Conservation (phyloP, 2,329 filamentous ascomycete species). For the Esteya vermicola region DNA sequence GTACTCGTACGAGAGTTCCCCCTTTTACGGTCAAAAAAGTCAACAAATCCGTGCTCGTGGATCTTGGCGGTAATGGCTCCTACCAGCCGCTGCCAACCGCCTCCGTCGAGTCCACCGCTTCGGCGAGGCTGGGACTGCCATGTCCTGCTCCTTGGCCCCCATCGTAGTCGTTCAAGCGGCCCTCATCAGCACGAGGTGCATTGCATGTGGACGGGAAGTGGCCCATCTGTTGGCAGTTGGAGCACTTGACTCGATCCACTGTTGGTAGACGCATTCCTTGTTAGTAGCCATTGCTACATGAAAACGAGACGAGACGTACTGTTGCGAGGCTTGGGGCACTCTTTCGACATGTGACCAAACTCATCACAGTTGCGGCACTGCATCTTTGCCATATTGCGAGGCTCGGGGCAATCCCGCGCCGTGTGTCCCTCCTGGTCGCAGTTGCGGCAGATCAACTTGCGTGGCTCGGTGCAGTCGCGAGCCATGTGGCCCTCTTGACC, state of each 20-base stretch:
- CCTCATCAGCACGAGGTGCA: too few relatives aligned
- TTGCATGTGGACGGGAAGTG: conserved; percentile 27
- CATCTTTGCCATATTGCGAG: conserved; percentile 29
- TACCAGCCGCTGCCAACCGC: not conserved
- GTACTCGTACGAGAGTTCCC: too few relatives aligned
- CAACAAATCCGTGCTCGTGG: too few relatives aligned
- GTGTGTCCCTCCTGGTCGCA: conserved; percentile 47
- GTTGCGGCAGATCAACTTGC: conserved; percentile 38
- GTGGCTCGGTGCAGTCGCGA: conserved; percentile 43
- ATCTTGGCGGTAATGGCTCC: too few relatives aligned
- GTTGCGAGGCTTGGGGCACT: conserved; percentile 42
- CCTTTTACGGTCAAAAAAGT: too few relatives aligned
- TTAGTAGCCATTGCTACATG: not conserved
- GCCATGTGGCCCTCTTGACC: conserved; percentile 46
- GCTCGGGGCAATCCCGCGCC: conserved; percentile 44
- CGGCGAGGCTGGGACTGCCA: not conserved
- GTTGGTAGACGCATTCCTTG: not conserved
- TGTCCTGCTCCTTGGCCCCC: not conserved
- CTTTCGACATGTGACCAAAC: conserved; percentile 30
- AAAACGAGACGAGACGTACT: conserved; percentile 21
- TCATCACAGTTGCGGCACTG: conserved; percentile 47
- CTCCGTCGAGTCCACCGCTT: not conserved
- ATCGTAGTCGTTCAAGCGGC: too few relatives aligned
- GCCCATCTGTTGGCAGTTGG: conserved; percentile 37
- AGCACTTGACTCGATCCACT: conserved; percentile 42